Evolutionary conservation across 805 yeast genomes (phyloP), one percentile per base, ranked within the genome.

Genomic region (Limtongia smithiae): DNA sequence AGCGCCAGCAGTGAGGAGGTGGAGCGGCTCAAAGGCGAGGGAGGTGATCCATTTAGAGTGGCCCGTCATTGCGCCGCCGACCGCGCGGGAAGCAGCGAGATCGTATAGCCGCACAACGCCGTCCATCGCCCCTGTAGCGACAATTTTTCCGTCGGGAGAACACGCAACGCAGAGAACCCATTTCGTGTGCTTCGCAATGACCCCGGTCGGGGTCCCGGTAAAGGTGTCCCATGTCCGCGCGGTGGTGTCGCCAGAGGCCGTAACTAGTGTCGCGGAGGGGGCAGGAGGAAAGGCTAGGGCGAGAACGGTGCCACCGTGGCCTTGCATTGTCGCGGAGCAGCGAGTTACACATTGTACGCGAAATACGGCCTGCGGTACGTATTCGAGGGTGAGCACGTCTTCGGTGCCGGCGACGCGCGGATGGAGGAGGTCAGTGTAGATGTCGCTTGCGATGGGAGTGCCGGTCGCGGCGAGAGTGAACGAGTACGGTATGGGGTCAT

Each of bases 91-190:
- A 12, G 80, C 76, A 12, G 70, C 71, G 2, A 87, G 75, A 55
- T 87, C 89, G 97, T 97, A 93, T 30, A 93, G 67, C 60, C 96
- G 75, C 20, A 93, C 75, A 3, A 95, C 85, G 62, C 78, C 81
- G 64, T 93, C 98, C 96, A 88, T 89, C 22, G 95, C 82, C 0
- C 97, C 98, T 0, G 98, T 91, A 11, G 98, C 98, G 40, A 93
- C 79, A 62, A 82, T 74, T 54, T 81, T 81, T 22, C 96, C 97
- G 66, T 87, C 85, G 2, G 98, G 97, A 18, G 94, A 83, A 83
- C 94, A 93, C 2, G 85, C 72, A 6, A 85, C 96, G 65, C 95
- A 84, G 38, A 93, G 71, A 5, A 93, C 97, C 96, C 97, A 93
- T 70, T 90, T 88, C 9, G 79, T 71, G 63, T 93, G 98, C 1